Base-by-base conservation (phyloP, 2,329 filamentous ascomycete species). In the Alternaria brassicicola region DNA sequence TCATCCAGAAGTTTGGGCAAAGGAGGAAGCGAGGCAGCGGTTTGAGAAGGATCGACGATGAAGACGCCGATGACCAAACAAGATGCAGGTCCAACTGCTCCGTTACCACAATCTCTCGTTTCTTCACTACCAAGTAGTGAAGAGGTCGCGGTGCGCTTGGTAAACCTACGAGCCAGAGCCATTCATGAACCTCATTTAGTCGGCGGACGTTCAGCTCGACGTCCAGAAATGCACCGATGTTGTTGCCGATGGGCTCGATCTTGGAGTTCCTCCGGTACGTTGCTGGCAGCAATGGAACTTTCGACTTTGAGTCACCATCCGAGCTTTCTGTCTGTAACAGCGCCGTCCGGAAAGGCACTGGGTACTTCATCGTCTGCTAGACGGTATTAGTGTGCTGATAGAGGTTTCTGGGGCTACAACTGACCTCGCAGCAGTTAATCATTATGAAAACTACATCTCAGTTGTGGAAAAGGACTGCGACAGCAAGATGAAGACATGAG, bases 1-100 rank as follows among this genome's bases (percentile, higher is more conserved):
- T 25, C 35, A 50, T 52, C 67, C 67, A 70, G 15, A 71, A 70
- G 10, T 23, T n/a, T 6, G 57, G 52, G 31, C 55, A 64, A 23
- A 68, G 56, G 31, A 71, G 39, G 51, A 58, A 71, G 9, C 65
- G 55, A 6, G 68, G 62, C 26, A 70, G 50, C 8, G 66, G 66
- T 46, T 70, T 71, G 54, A 70, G 60, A 28, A 64, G 64, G 12
- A 71, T 66, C 4, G 53, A 43, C 2, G 55, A 17, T 6, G 57
- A 56, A 17, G 43, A 33, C 12, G 52, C 17, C 1, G 62, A 63
- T 1, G 64, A 62, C 67, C 67, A 69, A 13, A 69, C 55, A 13
- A 68, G 59, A 47, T 69, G 67, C 13, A 69, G 57, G 53, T 69
- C 67, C 7, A 66, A 30, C 42, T 69, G 64, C 21, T 69, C 67